Evolutionary conservation across 352 stramenopile genomes (phyloP), one percentile per base, ranked within the genome.

Genomic region (Phytopythium sindhum): DNA sequence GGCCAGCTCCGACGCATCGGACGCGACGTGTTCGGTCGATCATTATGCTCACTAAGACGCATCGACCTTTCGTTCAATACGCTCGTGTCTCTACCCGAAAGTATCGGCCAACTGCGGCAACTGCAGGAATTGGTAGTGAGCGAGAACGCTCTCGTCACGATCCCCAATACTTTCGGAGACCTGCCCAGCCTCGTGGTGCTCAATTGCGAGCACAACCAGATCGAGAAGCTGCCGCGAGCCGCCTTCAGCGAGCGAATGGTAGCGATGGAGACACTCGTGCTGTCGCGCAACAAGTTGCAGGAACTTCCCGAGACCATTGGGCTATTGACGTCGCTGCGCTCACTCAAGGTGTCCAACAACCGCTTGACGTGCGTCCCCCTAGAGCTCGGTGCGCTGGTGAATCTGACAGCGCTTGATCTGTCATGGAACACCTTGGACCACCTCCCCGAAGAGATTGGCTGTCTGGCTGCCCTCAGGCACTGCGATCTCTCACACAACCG

Each of bases 361-460:
- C 63, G 60, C 10, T 37, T 90, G 14, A 57, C 58, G 14, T 51
- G 31, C 10, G 54, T 90, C n/a, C 79, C 81, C 12, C 68, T 86
- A 15, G 80, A 89, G 48, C 51, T 90, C 48, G 76, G 73, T 5
- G 74, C 80, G 0, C 71, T 91, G 14, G 72, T 74, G 7, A 68
- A 76, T n/a, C 58, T 91, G 39, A 57, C 64, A 14, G 66, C 80
- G 51, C 66, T 95, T 19, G 60, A 87, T 45, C 41, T 93, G 24
- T 80, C 78, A 19, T 85, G 81, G 74, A 94, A 94, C 68, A 61
- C 77, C 39, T 62, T 94, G 19, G 21, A 50, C 0, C 17, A 33
- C 21, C 66, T 95, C 2, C 87, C 87, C 1, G 74, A 89, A 52
- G 80, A 86, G 42, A 70, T 93, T 17, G 81, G 85, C 1, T 89